Evolutionary conservation across 2,329 filamentous ascomycete species (phyloP), one percentile per base, ranked within the genome.

Genomic region (Fusarium lyarnte): DNA sequence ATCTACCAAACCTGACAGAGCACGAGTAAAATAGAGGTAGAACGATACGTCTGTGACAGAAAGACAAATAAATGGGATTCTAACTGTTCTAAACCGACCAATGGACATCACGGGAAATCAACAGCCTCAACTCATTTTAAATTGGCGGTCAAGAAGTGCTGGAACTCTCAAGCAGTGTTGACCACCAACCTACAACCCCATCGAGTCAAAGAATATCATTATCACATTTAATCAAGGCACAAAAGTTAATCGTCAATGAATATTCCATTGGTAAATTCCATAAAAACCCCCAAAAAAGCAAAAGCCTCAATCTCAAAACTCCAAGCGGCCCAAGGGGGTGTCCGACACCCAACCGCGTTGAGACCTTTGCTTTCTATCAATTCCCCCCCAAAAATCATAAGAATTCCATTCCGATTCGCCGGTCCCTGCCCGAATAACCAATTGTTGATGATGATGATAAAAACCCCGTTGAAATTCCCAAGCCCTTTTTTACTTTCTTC

Each of bases 301-400:
- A 69, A 72, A 72, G 64, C 52, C 69, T 65, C 69, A 58, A 69
- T 36, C 43, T 39, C 21, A 55, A 69, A 72, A 72, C 69, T 72
- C 69, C 69, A 57, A 43, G 58, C 58, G 55, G 59, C 51, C 55
- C 63, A 42, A 54, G 29, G 36, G 63, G 63, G 49, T 58, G 57
- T 67, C 35, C 31, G 65, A 53, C 45, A 72, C 54, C 63, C 54
- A 21, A 54, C 69, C 63, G 58, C 58, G 31, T 59, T 58, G 68
- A 72, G 69, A 65, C 63, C 64, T 72, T 72, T 69, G 69, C 69
- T 72, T 67, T 72, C 69, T 72, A 72, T n/a, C 52, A 58, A 71
- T 51, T 43, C 43, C 58, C 62, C 59, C 29, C 29, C 6, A 45
- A 61, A 54, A 42, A 63, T 27, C 63, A 46, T 58, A 33, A 43